Percentiles rank a stretch among this genome's conserved stretches.
Conservation (phyloP, 2,329 filamentous ascomycete genomes). For the Scolecobasidium constrictum region DNA sequence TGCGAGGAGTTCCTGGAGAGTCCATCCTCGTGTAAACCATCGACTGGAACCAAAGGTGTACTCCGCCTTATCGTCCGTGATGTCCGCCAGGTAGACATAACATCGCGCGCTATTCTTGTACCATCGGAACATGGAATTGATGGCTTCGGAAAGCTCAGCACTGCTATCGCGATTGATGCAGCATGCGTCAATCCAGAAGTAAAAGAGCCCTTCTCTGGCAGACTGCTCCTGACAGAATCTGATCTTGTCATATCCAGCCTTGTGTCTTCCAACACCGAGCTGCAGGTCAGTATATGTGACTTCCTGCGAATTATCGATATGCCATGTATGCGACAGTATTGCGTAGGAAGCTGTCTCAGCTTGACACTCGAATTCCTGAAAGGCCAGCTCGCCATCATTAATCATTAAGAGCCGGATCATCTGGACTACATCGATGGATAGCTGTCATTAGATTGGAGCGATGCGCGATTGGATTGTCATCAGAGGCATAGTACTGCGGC, state of each 20-base stretch:
- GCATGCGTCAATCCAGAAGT: conserved; percentile 6
- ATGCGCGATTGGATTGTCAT: too few species aligned
- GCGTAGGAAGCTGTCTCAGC: conserved; percentile 13
- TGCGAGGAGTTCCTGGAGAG: conserved; percentile 14
- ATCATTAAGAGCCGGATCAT: too few species aligned
- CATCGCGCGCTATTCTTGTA: conserved; percentile 8
- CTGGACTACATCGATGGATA: too few species aligned
- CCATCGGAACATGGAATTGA: too few species aligned
- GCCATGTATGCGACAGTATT: conserved; percentile 13
- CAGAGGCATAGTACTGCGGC: too few species aligned
- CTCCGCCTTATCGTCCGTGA: conserved; percentile 1
- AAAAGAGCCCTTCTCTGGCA: conserved; percentile 12
- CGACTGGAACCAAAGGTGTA: conserved; percentile 12
- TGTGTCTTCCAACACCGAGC: conserved; percentile 2
- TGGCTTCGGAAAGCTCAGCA: not conserved
- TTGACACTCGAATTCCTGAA: too few species aligned
- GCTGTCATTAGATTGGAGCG: too few species aligned
- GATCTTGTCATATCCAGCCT: conserved; percentile 7
- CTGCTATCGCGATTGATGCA: not conserved
- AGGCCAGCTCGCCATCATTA: too few species aligned
- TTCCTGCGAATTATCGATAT: conserved; percentile 9
- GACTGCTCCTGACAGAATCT: conserved; percentile 9
- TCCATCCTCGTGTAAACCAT: too few species aligned
- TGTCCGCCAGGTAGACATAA: conserved; percentile 11
- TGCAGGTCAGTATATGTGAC: conserved; percentile 10